Percentiles rank a stretch among this genome's conserved stretches.
Evolutionary conservation across 352 stramenopile species (phyloP).

Genomic region (Pythium volutum): DNA sequence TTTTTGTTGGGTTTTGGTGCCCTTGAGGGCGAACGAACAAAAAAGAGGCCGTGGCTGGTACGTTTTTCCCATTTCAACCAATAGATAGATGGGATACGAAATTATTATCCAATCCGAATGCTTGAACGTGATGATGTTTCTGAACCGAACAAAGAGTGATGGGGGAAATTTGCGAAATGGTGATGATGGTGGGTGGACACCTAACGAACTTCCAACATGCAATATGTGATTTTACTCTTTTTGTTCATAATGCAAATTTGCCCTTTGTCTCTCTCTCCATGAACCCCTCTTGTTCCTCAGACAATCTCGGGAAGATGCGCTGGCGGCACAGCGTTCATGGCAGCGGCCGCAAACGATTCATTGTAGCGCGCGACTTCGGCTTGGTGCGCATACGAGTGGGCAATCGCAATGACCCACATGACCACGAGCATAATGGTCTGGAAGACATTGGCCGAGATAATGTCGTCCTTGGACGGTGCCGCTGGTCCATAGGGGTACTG

Average conservation of each 20-base stretch:
- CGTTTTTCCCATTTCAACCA: neutral
- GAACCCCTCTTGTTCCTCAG: constrained; percentile 3
- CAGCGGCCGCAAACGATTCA: constrained; percentile 68
- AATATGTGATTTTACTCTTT: no score
- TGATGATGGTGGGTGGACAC: no score
- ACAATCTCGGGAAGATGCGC: constrained; percentile 66
- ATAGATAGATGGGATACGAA: neutral
- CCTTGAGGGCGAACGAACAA: neutral
- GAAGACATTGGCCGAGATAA: constrained; percentile 84
- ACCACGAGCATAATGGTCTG: constrained; percentile 80
- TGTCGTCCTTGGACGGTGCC: constrained; percentile 78
- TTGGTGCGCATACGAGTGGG: constrained; percentile 75
- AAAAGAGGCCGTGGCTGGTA: neutral
- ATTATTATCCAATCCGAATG: neutral
- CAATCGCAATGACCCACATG: constrained; percentile 82
- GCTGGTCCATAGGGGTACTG: constrained; percentile 71
- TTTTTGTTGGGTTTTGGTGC: neutral
- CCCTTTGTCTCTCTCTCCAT: no score
- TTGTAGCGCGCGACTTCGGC: constrained; percentile 80
- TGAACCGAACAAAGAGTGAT: neutral
- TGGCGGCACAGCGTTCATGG: constrained; percentile 80
- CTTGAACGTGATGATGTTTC: neutral
- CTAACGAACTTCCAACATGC: no score
- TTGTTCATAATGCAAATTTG: no score
- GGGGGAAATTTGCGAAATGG: neutral